Base-by-base conservation (phyloP, 1,284 basidiomycete species). In the Cutaneotrichosporon sp. region DNA sequence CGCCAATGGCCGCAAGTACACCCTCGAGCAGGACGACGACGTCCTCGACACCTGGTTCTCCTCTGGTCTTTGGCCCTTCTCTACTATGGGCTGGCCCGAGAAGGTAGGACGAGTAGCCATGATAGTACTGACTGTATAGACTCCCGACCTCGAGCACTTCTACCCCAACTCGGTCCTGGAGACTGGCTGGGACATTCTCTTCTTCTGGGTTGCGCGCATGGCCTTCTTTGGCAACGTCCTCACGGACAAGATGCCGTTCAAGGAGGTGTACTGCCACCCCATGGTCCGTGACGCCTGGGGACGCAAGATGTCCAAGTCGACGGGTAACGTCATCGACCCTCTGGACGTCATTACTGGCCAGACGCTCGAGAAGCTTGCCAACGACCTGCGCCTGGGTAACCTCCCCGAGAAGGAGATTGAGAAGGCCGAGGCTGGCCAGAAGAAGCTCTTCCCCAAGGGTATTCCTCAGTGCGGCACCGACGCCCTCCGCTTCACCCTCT, bases 121-220 rank as follows among this genome's bases (percentile, higher is more conserved):
- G 40, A 37, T 18, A 30, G 80, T 93, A 94, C 50, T 99, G 94
- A 96, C 96, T 0, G 81, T 91, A 18, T 80, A 91, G 50, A 42
- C 53, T 33, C 77, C 14, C 34, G 92, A 97, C 70, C 65, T 90
- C 30, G 74, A 84, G 61, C 77, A 80, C 51, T 98, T 89, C 79
- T 98, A 94, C 76, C 96, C 96, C 1, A 79, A 90, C 9, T 84
- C 86, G 18, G 67, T 98, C 44, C 83, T 97, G 43, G 96, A 98
- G 77, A 98, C 96, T 0, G 96, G 96, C 44, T 98, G 96, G 93
- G 96, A 98, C 65, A 98, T 97, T 65, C 77, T 98, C 35, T 96
- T 96, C 82, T 97, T 98, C 84, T 98, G 96, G 96, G 93, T 98
- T 18, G 93, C 96, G 8, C 86, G 93, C 47, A 99, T 98, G 96